phyloP scores from a whole-genome alignment of 1,284 basidiomycete genomes.

The Polyporus tsugae region DNA sequence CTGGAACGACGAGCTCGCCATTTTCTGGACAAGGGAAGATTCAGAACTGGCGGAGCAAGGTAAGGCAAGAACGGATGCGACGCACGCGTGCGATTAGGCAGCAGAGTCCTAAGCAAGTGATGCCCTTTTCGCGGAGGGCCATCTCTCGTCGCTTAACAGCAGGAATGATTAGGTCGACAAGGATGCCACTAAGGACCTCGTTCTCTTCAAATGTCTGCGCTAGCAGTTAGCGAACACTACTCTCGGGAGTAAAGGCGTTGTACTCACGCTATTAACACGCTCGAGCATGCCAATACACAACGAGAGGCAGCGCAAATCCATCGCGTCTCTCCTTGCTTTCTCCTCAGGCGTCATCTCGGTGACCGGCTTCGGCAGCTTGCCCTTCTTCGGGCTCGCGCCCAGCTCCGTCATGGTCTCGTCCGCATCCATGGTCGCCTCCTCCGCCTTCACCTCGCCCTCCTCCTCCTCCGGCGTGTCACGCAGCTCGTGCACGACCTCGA shows the following conservation, averaged over 20 bases:
- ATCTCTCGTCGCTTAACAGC: constrained; percentile 90
- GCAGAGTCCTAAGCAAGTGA: constrained; percentile 88
- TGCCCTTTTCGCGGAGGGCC: constrained; percentile 85
- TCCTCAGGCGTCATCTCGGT: constrained; percentile 67
- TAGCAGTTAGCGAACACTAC: constrained; percentile 13
- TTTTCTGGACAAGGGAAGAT: constrained; percentile 58
- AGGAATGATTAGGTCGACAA: constrained; percentile 91
- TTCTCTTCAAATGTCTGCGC: constrained; percentile 90
- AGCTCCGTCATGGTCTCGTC: constrained; percentile 46
- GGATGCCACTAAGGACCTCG: constrained; percentile 90
- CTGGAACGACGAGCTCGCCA: constrained; percentile 92
- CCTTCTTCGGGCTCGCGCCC: constrained; percentile 40
- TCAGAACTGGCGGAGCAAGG: neutral
- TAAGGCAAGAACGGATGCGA: neutral
- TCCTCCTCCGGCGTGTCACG: constrained; percentile 64
- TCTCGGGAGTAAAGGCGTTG: constrained; percentile 1
- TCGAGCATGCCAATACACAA: constrained; percentile 93
- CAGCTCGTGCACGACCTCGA: constrained; percentile 92
- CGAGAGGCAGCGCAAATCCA: constrained; percentile 86
- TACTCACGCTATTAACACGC: constrained; percentile 81
- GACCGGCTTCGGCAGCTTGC: constrained; percentile 49
- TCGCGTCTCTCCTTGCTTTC: constrained; percentile 66
- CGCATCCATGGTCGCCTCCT: constrained; percentile 13
- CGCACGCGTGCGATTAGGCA: constrained; percentile 86
- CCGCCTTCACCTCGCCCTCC: constrained; percentile 40